Percentiles rank a stretch among this genome's conserved stretches.
Evolutionary conservation across 176 grass and related monocot genomes (phyloP).

Genomic region (Oryza brachyantha): DNA sequence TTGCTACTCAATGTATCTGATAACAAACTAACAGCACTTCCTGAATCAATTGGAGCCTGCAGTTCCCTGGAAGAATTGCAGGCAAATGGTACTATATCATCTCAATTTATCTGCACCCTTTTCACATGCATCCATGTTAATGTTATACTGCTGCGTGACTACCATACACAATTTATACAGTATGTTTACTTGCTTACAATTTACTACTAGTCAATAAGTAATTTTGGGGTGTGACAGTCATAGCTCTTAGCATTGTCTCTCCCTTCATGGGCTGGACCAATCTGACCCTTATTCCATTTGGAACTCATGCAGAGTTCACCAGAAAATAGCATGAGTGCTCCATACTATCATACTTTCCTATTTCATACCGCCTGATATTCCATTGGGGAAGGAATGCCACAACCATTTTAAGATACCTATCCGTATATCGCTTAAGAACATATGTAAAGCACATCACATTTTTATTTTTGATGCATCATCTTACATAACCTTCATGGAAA

Average conservation of each 20-base stretch:
- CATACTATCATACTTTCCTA: background rate
- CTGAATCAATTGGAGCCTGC: constrained; percentile 86
- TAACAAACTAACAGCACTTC: constrained; percentile 84
- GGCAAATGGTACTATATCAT: constrained; percentile 61
- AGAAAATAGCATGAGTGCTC: too few species aligned
- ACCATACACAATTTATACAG: background rate
- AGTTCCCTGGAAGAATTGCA: constrained; percentile 89
- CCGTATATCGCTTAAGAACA: background rate
- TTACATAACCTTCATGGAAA: constrained; percentile 26
- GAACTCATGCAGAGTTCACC: background rate
- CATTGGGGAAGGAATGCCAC: background rate
- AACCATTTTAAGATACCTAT: background rate
- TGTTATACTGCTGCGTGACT: background rate
- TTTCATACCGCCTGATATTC: background rate
- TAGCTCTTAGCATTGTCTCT: background rate
- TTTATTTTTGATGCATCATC: background rate
- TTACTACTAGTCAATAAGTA: constrained; percentile 1
- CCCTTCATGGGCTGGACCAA: constrained; percentile 2
- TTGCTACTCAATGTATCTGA: constrained; percentile 78
- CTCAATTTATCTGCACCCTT: background rate
- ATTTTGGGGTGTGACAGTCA: constrained; percentile 17
- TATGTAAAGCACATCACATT: background rate
- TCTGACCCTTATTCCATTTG: constrained; percentile 6
- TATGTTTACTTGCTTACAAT: constrained; percentile 13
- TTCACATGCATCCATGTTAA: background rate